These are phyloP conservation scores for Kondoa subrosea DNA, from an alignment of 768 basidiomycete species.

Conservation along the genomic window DNA sequence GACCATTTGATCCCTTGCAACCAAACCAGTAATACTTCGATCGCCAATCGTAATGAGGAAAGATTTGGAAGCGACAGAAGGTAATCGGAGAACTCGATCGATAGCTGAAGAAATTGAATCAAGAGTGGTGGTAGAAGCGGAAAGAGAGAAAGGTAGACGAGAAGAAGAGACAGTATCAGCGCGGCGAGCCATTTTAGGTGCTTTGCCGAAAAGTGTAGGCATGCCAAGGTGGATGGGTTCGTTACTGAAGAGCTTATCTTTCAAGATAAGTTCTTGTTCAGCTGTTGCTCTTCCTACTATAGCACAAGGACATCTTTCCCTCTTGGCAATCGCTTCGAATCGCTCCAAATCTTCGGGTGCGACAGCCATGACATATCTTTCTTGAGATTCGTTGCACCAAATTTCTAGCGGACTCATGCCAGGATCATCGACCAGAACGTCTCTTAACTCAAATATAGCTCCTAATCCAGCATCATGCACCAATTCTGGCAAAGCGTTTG, in stretches of 20 bases:
- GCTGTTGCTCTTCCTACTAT: conserved; percentile 74
- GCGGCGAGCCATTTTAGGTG: conserved; percentile 70
- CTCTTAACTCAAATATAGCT: conserved; percentile 78
- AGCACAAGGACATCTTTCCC: conserved; percentile 86
- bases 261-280: conserved; percentile 69
- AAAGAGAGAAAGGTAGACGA: conserved; percentile 47
- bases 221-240: conserved; percentile 79
- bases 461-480: conserved; percentile 92
- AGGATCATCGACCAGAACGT: conserved; percentile 75
- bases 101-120: conserved; percentile 41
- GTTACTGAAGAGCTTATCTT: conserved; percentile 58
- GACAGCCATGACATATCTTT: conserved; percentile 88
- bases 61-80: conserved; percentile 83
- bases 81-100: conserved; percentile 69
- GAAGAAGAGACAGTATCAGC: conserved; percentile 42
- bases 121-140: conserved; percentile 41
- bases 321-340: conserved; percentile 60
- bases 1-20: conserved; percentile 95
- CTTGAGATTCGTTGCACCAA: conserved; percentile 98
- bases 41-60: conserved; percentile 99
- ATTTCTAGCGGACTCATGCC: conserved; percentile 99
- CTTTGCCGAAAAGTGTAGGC: conserved; percentile 90
- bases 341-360: conserved; percentile 42
- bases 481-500: conserved; percentile 88
- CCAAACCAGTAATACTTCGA: conserved; percentile 78